A percentile compares a stretch with the other conserved stretches of the same genome.
These are phyloP conservation scores for Gossypioides kirkii DNA, from an alignment of 345 rosid genomes.

Conservation along the genomic window DNA sequence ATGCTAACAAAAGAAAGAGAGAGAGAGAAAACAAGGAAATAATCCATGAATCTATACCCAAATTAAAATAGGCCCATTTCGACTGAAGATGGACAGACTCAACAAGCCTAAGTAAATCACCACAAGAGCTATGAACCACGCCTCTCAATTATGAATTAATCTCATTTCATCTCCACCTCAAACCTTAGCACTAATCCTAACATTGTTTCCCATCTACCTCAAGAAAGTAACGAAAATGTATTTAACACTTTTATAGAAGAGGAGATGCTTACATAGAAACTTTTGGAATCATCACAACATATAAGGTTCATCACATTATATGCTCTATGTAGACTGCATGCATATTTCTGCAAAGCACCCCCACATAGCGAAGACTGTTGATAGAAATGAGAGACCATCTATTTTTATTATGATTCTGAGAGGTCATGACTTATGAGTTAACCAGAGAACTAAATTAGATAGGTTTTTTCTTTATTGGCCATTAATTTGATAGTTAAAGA, in stretches of 20 bases:
- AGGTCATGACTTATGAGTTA: neutral
- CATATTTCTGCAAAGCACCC: neutral
- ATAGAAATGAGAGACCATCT: neutral
- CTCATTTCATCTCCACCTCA: neutral
- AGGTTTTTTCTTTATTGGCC: too few species aligned
- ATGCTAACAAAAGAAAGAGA: neutral
- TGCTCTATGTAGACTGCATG: neutral
- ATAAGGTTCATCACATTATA: neutral
- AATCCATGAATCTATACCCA: neutral
- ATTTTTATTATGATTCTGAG: neutral
- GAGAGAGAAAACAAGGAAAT: neutral
- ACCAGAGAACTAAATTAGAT: neutral
- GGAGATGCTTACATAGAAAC: neutral
- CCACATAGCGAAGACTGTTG: neutral
- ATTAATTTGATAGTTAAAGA: neutral
- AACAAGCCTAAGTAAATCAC: neutral
- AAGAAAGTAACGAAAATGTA: neutral
- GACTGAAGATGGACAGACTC: neutral
- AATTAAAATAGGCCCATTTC: neutral
- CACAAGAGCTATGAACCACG: neutral
- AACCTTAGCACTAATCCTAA: neutral
- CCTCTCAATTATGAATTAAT: neutral
- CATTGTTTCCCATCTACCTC: neutral
- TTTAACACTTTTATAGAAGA: neutral
- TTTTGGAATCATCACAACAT: neutral